These are phyloP conservation scores for Epichloe uncinata DNA, from an alignment of 2,329 filamentous ascomycete species.

Conservation along the genomic window DNA sequence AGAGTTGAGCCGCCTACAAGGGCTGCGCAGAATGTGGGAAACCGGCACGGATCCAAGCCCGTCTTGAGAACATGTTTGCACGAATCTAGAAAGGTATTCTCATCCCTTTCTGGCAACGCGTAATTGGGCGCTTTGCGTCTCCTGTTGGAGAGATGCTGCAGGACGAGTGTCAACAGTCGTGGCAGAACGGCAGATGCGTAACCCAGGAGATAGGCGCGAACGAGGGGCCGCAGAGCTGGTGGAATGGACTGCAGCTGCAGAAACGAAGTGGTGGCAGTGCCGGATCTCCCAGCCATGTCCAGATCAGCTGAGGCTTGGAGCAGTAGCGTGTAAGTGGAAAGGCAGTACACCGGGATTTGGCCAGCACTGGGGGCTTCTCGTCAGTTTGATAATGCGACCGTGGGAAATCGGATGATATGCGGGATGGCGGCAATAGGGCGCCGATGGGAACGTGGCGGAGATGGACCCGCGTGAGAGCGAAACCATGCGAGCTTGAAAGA, in stretches of 20 bases:
- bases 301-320: not conserved
- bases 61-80: conserved; percentile 30
- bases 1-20: conserved; percentile 47
- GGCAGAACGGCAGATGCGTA: conserved; percentile 47
- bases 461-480: too few species aligned
- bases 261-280: not conserved
- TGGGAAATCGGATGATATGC: not conserved
- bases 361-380: not conserved
- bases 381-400: too few species aligned
- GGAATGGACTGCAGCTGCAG: conserved; percentile 26
- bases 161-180: conserved; percentile 38
- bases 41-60: conserved; percentile 41
- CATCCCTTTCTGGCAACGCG: conserved; percentile 15
- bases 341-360: not conserved
- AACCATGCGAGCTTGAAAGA: too few species aligned
- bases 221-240: conserved; percentile 37
- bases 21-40: conserved; percentile 49
- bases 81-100: conserved; percentile 19
- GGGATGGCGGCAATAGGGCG: not conserved
- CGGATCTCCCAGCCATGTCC: not conserved
- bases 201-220: conserved; percentile 47
- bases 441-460: not conserved
- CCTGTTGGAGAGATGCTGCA: conserved; percentile 33
- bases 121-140: conserved; percentile 17
- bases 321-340: not conserved